Conservation (phyloP, 164 flowering plant genomes). For the Litsea cubeba region DNA sequence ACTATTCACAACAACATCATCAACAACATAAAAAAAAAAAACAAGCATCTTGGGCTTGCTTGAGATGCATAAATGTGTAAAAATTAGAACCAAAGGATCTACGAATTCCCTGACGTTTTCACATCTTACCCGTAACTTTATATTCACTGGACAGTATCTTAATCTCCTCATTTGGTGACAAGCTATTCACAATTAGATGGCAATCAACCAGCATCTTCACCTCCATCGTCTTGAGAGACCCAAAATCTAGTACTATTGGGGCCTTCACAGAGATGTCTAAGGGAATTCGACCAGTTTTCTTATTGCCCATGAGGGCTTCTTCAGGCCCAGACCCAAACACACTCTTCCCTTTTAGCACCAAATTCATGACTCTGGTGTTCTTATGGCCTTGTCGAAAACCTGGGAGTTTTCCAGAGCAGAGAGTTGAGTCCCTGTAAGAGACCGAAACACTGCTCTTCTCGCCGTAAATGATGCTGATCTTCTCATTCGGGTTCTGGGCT, state of each 20-base stretch:
- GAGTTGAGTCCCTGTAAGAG: conserved; percentile 18
- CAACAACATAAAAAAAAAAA: no score
- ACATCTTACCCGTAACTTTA: not conserved
- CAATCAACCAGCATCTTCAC: conserved; percentile 36
- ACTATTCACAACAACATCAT: no score
- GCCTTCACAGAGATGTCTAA: conserved; percentile 38
- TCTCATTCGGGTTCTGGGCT: conserved; percentile 51
- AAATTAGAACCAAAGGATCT: no score
- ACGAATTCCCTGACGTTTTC: no score
- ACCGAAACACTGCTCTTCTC: conserved; percentile 33
- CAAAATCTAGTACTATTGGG: conserved; percentile 40
- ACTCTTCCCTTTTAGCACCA: conserved; percentile 40
- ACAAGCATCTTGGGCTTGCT: no score
- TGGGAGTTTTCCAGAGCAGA: conserved; percentile 52
- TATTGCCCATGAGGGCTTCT: conserved; percentile 27
- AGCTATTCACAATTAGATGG: conserved; percentile 42
- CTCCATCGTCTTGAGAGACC: conserved; percentile 19
- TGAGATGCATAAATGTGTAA: no score
- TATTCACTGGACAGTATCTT: conserved; percentile 22
- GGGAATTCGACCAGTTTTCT: conserved; percentile 37
- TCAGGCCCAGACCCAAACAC: conserved; percentile 53
- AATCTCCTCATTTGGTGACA: conserved; percentile 39
- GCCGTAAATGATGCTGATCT: conserved; percentile 43
- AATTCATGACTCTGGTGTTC: conserved; percentile 31
- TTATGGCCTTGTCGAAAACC: conserved; percentile 38